These are phyloP conservation scores for Sphagnum tenellum DNA, from an alignment of 225 moss, liverwort and hornwort genomes.

Conservation along the genomic window DNA sequence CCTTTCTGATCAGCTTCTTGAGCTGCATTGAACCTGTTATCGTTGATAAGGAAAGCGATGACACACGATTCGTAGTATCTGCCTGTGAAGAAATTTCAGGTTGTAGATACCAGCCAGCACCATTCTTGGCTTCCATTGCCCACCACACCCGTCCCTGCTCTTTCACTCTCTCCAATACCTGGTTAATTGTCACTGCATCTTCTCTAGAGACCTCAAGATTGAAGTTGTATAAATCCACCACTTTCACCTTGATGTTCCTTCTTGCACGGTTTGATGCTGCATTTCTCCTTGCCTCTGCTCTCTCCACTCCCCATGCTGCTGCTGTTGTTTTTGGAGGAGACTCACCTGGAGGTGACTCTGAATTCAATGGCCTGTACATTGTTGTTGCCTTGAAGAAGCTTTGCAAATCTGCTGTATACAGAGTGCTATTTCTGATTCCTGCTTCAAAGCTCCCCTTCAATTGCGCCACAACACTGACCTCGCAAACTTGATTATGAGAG, in stretches of 20 bases:
- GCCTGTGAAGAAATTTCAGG: slow-evolving; percentile 63
- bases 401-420: too few species aligned
- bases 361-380: too few species aligned
- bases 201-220: slow-evolving; percentile 71
- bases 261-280: slow-evolving; percentile 40
- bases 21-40: slow-evolving; percentile 77
- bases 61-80: slow-evolving; percentile 51
- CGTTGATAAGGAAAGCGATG: slow-evolving; percentile 75
- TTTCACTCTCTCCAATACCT: slow-evolving; percentile 74
- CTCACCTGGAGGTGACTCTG: too few species aligned
- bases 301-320: slow-evolving; percentile 9
- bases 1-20: slow-evolving; percentile 91
- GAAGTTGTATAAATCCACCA: slow-evolving; percentile 73
- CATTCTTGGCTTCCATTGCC: slow-evolving; percentile 76
- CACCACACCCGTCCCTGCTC: slow-evolving; percentile 94
- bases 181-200: slow-evolving; percentile 65
- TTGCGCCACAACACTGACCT: too few species aligned
- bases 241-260: slow-evolving; percentile 65
- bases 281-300: slow-evolving; percentile 10
- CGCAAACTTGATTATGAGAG: too few species aligned
- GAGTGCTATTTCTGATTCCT: too few species aligned
- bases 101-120: slow-evolving; percentile 90
- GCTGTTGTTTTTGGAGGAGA: neutral
- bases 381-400: too few species aligned
- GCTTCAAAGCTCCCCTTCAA: too few species aligned